These are phyloP conservation scores for Penicillium argentinense DNA, from an alignment of 495 filamentous ascomycete genomes.

Conservation along the genomic window DNA sequence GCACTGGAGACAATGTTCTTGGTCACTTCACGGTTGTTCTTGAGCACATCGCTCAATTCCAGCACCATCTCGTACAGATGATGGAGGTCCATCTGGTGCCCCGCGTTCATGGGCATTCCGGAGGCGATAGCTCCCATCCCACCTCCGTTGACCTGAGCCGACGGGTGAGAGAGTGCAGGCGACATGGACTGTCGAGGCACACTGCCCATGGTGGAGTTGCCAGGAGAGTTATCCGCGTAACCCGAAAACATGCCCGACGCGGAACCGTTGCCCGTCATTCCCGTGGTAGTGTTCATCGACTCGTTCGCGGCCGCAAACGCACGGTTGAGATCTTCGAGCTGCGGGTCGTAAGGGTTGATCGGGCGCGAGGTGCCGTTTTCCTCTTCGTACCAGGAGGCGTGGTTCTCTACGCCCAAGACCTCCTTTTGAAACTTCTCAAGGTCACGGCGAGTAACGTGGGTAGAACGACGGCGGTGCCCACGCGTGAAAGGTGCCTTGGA, in stretches of 20 bases:
- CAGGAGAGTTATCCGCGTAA: slow-evolving; percentile 31
- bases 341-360: slow-evolving; percentile 32
- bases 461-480: slow-evolving; percentile 49
- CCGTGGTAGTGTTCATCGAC: slow-evolving; percentile 37
- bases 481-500: slow-evolving; percentile 43
- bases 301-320: slow-evolving; percentile 37
- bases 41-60: slow-evolving; percentile 72
- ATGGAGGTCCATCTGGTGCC: slow-evolving; percentile 85
- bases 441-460: slow-evolving; percentile 46
- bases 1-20: slow-evolving; percentile 71
- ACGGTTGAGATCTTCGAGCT: slow-evolving; percentile 37
- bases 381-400: slow-evolving; percentile 33
- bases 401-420: slow-evolving; percentile 38
- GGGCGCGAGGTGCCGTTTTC: slow-evolving; percentile 26
- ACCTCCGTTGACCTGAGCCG: slow-evolving; percentile 53
- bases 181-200: slow-evolving; percentile 39
- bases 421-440: slow-evolving; percentile 47
- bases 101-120: slow-evolving; percentile 66
- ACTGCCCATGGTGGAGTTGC: slow-evolving; percentile 34
- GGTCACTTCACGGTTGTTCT: slow-evolving; percentile 74
- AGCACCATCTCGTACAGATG: slow-evolving; percentile 82
- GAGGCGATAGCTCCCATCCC: slow-evolving; percentile 60
- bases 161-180: slow-evolving; percentile 32
- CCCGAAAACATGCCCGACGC: slow-evolving; percentile 34
- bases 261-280: slow-evolving; percentile 32